Evolutionary conservation across 768 basidiomycete genomes (phyloP), one percentile per base, ranked within the genome.

Genomic region (Leccinum rimulosum): DNA sequence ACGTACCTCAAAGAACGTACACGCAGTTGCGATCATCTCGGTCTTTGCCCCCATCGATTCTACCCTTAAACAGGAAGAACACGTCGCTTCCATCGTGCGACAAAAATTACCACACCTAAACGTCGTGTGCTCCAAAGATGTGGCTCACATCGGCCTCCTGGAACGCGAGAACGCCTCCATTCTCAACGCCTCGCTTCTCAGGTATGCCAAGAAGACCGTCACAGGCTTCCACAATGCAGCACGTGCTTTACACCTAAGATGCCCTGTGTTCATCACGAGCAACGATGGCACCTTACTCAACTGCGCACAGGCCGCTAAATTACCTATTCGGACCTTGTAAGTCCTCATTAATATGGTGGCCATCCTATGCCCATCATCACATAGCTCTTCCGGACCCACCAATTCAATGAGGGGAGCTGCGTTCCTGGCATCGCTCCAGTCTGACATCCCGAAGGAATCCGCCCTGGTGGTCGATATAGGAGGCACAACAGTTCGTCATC

Each of bases 381-480:
- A 47, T 56, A 73, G 67, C 58, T 79, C 79, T 22, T 81, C 79
- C 47, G 84, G 84, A 3, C 82, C 85, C 6, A 88, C 86, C 1
- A 88, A 88, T 67, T 86, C 84, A 1, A 88, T 88, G 85, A 75
- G 86, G 52, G 86, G 86, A 9, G 86, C 85, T 6, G 82, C 81
- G 4, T 86, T 82, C 68, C 74, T 87, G 6, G 80, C 85, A 1
- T 79, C 77, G 9, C 69, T 76, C 48, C 74, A 74, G 61, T 70
- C 69, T 9, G 59, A 65, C 61, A 60, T 70, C 56, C 49, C 69
- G 49, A 74, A 66, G 58, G 71, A 78, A 67, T 70, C 75, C 58
- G 75, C 78, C 45, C 73, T 85, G 52, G 86, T 87, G 0, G 77
- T 84, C 55, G 87, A 88, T 67, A 75, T 87, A 57, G 87, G 86